Base-by-base conservation (phyloP, 768 basidiomycete species). In the Russula compacta region DNA sequence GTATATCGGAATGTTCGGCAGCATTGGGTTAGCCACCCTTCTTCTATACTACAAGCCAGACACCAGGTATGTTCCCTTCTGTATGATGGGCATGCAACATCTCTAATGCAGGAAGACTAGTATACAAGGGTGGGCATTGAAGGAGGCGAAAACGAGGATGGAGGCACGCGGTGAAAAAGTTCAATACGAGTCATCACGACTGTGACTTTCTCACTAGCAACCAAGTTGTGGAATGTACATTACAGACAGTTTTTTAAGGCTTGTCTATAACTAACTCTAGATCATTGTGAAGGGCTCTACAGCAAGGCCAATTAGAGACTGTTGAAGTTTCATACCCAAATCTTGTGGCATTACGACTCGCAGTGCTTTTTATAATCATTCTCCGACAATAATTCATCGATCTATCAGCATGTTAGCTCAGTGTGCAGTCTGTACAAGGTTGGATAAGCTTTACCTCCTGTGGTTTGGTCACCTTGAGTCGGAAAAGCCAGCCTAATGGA, bases 21-120 rank as follows among this genome's bases (percentile, higher is more conserved):
- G 83, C 12, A 87, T 97, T 83, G 83, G 78, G 5, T 75, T 93
- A 63, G 89, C 86, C 35, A 73, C 81, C 10, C 81, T 94, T 36
- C 75, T 90, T 71, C 74, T 92, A 29, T 91, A 92, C 74, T 95
- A 93, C 78, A 95, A 95, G 74, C 93, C 93, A 3, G 91, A 95
- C 70, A 93, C 90, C 17, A 92, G 88, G 93, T 93, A 66, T 62
- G 87, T 72, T 44, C 19, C 7, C 14, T 36, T 46, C 39, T 42
- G 19, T 54, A 29, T 29, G 24, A 29, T 48, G 47, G 39, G 5
- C 42, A 3, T n/a, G 2, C 19, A 24, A 59, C 17, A 17, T 38
- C 38, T 50, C 53, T 40, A 15, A 53, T 4, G 40, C 17, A 4
- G 33, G 19, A 15, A 2, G 15, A 2, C 7, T 68, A 97, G 93